These are phyloP conservation scores for Malus hybrid DNA, from an alignment of 331 rosid species.

Conservation along the genomic window DNA sequence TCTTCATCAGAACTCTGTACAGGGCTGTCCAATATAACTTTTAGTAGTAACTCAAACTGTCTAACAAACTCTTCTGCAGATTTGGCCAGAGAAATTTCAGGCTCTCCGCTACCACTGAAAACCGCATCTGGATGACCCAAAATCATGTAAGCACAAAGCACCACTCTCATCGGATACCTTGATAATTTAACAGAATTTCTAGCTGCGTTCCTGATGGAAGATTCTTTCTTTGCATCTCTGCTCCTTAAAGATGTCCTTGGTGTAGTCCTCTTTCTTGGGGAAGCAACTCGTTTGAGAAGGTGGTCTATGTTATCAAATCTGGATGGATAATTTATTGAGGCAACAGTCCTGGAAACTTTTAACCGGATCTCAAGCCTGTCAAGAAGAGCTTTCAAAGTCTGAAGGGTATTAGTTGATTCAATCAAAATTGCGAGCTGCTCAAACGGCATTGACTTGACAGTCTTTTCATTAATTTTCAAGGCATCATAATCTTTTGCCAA, in stretches of 20 bases:
- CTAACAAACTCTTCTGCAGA: conserved; percentile 64
- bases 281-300: conserved; percentile 79
- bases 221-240: conserved; percentile 45
- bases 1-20: conserved; percentile 57
- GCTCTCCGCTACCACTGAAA: conserved; percentile 75
- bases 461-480: conserved; percentile 56
- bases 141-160: conserved; percentile 92
- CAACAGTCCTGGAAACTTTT: conserved; percentile 43
- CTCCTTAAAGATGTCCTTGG: conserved; percentile 52
- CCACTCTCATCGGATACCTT: conserved; percentile 77
- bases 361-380: conserved; percentile 82
- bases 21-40: conserved; percentile 69
- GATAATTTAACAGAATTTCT: conserved; percentile 39
- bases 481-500: conserved; percentile 60
- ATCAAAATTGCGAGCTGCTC: conserved; percentile 83
- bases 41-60: conserved; percentile 62
- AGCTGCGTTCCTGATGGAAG: conserved; percentile 30
- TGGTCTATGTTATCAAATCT: conserved; percentile 79
- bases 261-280: conserved; percentile 68
- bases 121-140: conserved; percentile 98
- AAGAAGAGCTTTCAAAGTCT: conserved; percentile 60
- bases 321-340: conserved; percentile 33
- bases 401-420: conserved; percentile 69
- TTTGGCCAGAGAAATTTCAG: conserved; percentile 64
- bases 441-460: conserved; percentile 77